Conservation (phyloP, 352 stramenopile genomes). For the Elongisporangium prolatum region DNA sequence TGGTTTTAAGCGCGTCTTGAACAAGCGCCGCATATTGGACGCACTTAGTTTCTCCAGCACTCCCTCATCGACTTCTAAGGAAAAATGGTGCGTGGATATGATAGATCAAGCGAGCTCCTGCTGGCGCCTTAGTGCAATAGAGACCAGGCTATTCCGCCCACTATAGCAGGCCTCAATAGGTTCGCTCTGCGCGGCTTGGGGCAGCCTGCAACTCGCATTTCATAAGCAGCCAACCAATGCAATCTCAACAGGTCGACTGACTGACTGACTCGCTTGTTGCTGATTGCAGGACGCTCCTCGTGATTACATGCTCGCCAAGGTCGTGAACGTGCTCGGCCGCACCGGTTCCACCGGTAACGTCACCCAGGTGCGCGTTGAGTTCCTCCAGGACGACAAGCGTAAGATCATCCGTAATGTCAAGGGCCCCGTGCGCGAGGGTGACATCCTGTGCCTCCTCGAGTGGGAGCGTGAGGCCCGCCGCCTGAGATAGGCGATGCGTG, state of each 20-base stretch:
- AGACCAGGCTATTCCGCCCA: not conserved
- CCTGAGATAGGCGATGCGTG: slow-evolving; percentile 89
- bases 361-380: slow-evolving; percentile 99
- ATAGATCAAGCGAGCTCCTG: slow-evolving; percentile 1
- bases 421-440: slow-evolving; percentile 96
- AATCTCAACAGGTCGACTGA: slow-evolving; percentile 11
- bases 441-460: slow-evolving; percentile 99
- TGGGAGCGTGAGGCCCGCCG: slow-evolving; percentile 99
- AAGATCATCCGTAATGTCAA: slow-evolving; percentile 99
- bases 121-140: not conserved
- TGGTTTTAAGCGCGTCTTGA: slow-evolving; percentile 29
- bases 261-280: slow-evolving; percentile 14
- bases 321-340: slow-evolving; percentile 98
- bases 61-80: slow-evolving; percentile 83
- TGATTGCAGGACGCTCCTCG: slow-evolving; percentile 53
- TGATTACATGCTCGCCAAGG: slow-evolving; percentile 98
- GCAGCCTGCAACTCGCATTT: not conserved
- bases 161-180: not conserved
- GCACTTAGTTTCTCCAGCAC: slow-evolving; percentile 51
- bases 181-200: slow-evolving; percentile 7
- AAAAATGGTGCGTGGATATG: slow-evolving; percentile 58
- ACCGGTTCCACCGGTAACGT: slow-evolving; percentile 99
- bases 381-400: slow-evolving; percentile 98
- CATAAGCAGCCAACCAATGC: slow-evolving; percentile 1
- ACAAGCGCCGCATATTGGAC: not conserved